A percentile compares a stretch with the other conserved stretches of the same genome.
phyloP scores from a whole-genome alignment of 1,284 basidiomycete species.

The Moesziomyces antarcticus region DNA sequence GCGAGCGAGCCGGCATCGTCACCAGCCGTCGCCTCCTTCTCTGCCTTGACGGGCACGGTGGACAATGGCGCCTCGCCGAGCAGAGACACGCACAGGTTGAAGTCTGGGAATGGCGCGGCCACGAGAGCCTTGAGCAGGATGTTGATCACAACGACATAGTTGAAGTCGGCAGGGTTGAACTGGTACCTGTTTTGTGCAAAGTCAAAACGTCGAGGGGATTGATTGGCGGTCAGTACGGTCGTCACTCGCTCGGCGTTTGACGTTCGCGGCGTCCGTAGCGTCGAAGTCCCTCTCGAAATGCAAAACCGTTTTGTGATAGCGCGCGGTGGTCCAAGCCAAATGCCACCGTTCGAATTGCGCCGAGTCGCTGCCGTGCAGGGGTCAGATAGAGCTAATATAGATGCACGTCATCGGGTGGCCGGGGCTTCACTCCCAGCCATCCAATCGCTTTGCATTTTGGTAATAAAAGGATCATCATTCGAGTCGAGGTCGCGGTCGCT shows the following conservation, averaged over 20 bases:
- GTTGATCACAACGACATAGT: slow-evolving; percentile 90
- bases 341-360: background rate
- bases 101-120: slow-evolving; percentile 82
- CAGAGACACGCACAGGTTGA: slow-evolving; percentile 89
- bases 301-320: background rate
- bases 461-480: slow-evolving; percentile 39
- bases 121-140: slow-evolving; percentile 92
- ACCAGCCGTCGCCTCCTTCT: slow-evolving; percentile 38
- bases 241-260: background rate
- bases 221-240: slow-evolving; percentile 9
- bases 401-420: slow-evolving; percentile 50
- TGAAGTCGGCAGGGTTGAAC: slow-evolving; percentile 92
- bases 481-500: background rate
- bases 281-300: background rate
- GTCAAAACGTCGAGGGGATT: background rate
- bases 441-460: slow-evolving; percentile 52
- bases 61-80: slow-evolving; percentile 74
- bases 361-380: background rate
- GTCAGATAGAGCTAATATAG: slow-evolving; percentile 68
- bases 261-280: slow-evolving; percentile 14
- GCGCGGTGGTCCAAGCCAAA: too few relatives aligned
- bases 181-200: slow-evolving; percentile 77
- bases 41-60: slow-evolving; percentile 38
- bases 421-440: slow-evolving; percentile 57
- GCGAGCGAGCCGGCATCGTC: slow-evolving; percentile 34